These are phyloP conservation scores for Candida sithepensis DNA, from an alignment of 805 yeast species.

Conservation along the genomic window DNA sequence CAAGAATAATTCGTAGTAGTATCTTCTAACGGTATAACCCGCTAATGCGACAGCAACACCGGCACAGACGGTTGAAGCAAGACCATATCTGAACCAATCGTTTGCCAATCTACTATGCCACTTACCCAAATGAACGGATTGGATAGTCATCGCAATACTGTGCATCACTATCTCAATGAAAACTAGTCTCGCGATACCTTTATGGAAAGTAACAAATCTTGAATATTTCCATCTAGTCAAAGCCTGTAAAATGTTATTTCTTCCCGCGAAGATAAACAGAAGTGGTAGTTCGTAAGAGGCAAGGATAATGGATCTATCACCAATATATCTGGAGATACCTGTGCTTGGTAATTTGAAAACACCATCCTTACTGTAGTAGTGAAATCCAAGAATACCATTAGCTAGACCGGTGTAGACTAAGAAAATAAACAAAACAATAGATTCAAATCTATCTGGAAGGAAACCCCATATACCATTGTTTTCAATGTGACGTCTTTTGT, in stretches of 20 bases:
- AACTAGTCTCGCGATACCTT: constrained; percentile 50
- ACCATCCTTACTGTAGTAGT: constrained; percentile 20
- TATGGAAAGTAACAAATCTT: constrained; percentile 54
- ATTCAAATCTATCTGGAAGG: constrained; percentile 54
- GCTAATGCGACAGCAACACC: constrained; percentile 45
- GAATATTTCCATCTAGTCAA: constrained; percentile 55
- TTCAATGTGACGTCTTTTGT: constrained; percentile 21
- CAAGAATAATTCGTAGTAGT: constrained; percentile 59
- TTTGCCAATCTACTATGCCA: constrained; percentile 25
- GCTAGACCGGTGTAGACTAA: constrained; percentile 23
- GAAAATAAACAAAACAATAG: constrained; percentile 39
- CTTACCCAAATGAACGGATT: constrained; percentile 21
- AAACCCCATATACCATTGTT: constrained; percentile 24
- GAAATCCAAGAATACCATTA: constrained; percentile 21
- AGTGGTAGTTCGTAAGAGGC: constrained; percentile 47
- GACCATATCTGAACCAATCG: constrained; percentile 29
- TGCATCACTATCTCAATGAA: constrained; percentile 44
- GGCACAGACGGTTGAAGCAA: constrained; percentile 37
- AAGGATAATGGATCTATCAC: constrained; percentile 53
- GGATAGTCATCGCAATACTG: constrained; percentile 28
- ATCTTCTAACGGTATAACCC: constrained; percentile 45
- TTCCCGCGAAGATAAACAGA: constrained; percentile 53
- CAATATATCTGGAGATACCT: constrained; percentile 34
- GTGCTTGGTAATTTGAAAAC: constrained; percentile 14
- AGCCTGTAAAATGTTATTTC: constrained; percentile 61